phyloP scores from a whole-genome alignment of 257 asterid genomes.

The Nicotiana obtusifolia region DNA sequence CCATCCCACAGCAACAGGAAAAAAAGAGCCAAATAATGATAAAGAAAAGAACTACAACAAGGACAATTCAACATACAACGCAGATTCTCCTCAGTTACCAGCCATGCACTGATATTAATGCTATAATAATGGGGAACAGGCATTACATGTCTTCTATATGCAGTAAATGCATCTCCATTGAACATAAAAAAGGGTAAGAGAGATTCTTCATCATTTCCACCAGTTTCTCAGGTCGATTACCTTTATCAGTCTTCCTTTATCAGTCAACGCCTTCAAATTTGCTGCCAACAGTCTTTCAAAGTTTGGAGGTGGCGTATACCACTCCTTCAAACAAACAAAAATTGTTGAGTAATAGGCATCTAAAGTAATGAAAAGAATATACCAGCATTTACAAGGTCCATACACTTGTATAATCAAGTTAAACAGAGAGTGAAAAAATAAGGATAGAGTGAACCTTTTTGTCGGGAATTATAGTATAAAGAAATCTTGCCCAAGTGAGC shows the following conservation, averaged over 20 bases:
- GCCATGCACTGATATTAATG: slow-evolving; percentile 1
- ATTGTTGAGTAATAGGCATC: not conserved
- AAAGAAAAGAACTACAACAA: not conserved
- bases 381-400: not conserved
- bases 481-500: not conserved
- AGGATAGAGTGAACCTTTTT: not conserved
- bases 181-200: not conserved
- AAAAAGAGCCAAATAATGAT: not conserved
- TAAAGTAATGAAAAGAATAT: not conserved
- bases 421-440: not conserved
- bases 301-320: slow-evolving; percentile 46
- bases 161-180: not conserved
- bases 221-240: slow-evolving; percentile 26
- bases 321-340: slow-evolving; percentile 43
- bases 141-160: not conserved
- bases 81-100: not conserved
- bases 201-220: not conserved
- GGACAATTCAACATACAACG: not conserved
- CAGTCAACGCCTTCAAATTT: slow-evolving; percentile 69
- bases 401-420: not conserved
- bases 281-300: slow-evolving; percentile 53
- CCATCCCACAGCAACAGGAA: not conserved
- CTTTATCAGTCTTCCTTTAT: slow-evolving; percentile 65
- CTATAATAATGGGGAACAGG: not conserved
- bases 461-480: not conserved